Percentiles rank a stretch among this genome's conserved stretches.
phyloP scores from a whole-genome alignment of 2,329 filamentous ascomycete species.

The Cordyceps sp. region DNA sequence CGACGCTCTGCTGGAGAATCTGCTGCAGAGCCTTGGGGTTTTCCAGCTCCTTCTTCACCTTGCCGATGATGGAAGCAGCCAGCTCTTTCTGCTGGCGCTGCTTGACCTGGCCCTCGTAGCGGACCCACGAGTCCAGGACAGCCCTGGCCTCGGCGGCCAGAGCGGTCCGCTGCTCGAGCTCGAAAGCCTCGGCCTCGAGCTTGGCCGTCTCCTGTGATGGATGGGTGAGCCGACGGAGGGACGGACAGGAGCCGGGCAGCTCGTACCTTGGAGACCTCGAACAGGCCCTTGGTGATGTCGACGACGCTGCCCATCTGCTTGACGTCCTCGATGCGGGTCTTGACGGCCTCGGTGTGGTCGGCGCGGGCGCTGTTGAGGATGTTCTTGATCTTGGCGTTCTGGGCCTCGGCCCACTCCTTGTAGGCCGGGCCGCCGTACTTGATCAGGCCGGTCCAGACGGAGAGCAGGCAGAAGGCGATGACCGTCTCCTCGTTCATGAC shows the following conservation, averaged over 20 bases:
- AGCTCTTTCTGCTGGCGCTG: conserved; percentile 96
- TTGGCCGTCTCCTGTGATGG: conserved; percentile 73
- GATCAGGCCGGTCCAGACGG: conserved; percentile 81
- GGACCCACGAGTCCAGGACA: conserved; percentile 95
- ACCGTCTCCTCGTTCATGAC: conserved; percentile 98
- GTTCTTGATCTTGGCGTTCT: conserved; percentile 83
- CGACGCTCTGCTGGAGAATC: conserved; percentile 91
- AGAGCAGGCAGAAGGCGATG: conserved; percentile 80
- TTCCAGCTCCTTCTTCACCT: conserved; percentile 97
- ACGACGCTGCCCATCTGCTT: conserved; percentile 89
- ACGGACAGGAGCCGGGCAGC: neutral
- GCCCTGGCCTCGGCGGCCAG: conserved; percentile 84
- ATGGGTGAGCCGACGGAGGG: neutral
- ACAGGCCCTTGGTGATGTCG: conserved; percentile 91
- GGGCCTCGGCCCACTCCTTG: conserved; percentile 76
- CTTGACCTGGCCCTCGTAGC: conserved; percentile 98
- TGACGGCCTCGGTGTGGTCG: conserved; percentile 91
- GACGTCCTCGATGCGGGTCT: conserved; percentile 85
- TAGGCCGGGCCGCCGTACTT: conserved; percentile 90
- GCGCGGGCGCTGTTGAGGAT: conserved; percentile 87
- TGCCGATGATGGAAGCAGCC: conserved; percentile 81
- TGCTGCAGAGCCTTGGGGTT: conserved; percentile 95
- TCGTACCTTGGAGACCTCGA: conserved; percentile 89
- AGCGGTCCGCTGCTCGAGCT: conserved; percentile 92
- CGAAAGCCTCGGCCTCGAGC: conserved; percentile 89